Percentiles rank a stretch among this genome's conserved stretches.
These are phyloP conservation scores for Carpinus fangiana DNA, from an alignment of 306 rosid genomes.

Conservation along the genomic window DNA sequence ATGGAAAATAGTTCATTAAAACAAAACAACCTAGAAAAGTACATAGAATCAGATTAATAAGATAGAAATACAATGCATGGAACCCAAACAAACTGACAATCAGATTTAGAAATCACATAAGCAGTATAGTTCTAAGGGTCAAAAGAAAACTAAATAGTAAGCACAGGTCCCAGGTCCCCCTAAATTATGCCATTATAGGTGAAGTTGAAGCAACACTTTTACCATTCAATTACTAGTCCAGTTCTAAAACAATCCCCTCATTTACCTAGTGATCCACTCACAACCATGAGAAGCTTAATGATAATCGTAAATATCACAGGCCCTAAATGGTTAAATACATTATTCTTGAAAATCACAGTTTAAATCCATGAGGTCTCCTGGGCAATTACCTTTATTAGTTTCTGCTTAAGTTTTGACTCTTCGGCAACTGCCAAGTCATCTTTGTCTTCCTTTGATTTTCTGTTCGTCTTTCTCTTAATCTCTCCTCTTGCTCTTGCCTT, in stretches of 20 bases:
- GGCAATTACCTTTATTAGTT: constrained; percentile 50
- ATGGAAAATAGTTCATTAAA: constrained; percentile 9
- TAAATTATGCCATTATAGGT: not conserved
- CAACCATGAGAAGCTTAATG: constrained; percentile 11
- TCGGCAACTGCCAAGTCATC: constrained; percentile 34
- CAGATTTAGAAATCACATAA: not conserved
- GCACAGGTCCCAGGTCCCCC: constrained; percentile 2
- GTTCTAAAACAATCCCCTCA: constrained; percentile 16
- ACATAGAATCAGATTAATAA: not conserved
- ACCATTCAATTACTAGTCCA: not conserved
- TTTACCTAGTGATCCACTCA: constrained; percentile 16
- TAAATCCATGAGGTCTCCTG: not conserved
- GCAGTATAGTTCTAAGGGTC: not conserved
- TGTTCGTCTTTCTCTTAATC: constrained; percentile 20
- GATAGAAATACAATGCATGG: not conserved
- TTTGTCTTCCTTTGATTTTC: constrained; percentile 33
- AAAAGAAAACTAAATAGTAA: not conserved
- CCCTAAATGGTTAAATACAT: constrained; percentile 15
- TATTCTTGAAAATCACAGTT: not conserved
- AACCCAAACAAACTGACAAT: not conserved
- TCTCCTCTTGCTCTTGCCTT: constrained; percentile 29
- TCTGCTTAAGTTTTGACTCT: constrained; percentile 39
- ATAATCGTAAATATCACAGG: constrained; percentile 5
- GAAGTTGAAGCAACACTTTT: not conserved
- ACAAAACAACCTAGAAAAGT: not conserved